Conservation (phyloP, 495 filamentous ascomycete genomes). For the Lophium mytilinum region DNA sequence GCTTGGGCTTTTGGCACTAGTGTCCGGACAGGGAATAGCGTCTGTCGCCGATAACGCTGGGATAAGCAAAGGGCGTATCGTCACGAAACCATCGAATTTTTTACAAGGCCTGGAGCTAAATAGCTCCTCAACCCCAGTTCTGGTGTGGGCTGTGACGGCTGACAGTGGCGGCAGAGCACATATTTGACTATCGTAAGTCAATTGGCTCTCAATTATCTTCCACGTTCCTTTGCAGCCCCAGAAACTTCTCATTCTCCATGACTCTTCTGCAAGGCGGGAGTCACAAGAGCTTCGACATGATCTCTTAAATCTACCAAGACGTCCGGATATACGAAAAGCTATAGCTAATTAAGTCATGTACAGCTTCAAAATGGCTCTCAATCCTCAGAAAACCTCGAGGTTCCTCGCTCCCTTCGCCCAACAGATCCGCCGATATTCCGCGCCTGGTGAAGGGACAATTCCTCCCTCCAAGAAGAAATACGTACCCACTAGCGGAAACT, state of each 20-base stretch:
- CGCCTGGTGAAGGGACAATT: conserved; percentile 31
- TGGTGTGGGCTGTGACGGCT: neutral
- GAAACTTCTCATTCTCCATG: too few relatives aligned
- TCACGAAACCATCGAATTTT: neutral
- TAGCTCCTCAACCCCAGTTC: neutral
- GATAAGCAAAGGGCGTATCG: neutral
- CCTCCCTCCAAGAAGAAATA: conserved; percentile 58
- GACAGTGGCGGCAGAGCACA: neutral
- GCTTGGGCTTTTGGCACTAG: neutral
- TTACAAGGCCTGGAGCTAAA: neutral
- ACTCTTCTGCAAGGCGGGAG: too few relatives aligned
- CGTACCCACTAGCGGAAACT: conserved; percentile 75
- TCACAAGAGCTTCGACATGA: neutral
- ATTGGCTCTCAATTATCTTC: neutral
- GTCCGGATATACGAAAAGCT: neutral
- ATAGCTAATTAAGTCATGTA: neutral
- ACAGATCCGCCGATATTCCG: conserved; percentile 33
- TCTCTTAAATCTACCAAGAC: neutral
- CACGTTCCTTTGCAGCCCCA: neutral
- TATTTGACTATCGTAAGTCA: neutral
- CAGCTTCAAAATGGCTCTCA: neutral
- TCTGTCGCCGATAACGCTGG: neutral
- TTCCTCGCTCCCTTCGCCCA: neutral
- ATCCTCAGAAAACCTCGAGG: conserved; percentile 3
- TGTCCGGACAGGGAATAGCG: neutral